phyloP scores from a whole-genome alignment of 2,329 filamentous ascomycete species.

The Penicillium glabrum region DNA sequence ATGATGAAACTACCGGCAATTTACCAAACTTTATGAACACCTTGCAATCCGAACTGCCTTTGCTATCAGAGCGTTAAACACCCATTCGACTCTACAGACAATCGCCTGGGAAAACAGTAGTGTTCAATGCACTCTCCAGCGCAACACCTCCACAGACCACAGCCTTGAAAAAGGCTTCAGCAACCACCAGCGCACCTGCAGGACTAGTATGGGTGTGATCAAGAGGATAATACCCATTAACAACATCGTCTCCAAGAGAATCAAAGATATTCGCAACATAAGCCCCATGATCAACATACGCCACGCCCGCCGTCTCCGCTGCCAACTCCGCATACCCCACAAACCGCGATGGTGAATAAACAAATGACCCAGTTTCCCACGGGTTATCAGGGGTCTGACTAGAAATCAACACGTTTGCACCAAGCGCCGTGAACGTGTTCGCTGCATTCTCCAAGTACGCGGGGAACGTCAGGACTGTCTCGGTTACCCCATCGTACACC shows the following conservation, averaged over 20 bases:
- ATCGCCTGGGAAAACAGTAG: constrained; percentile 26
- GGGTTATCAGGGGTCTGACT: constrained; percentile 63
- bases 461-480: constrained; percentile 62
- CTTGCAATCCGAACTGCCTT: neutral
- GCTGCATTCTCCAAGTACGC: constrained; percentile 61
- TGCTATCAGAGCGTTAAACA: neutral
- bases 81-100: constrained; percentile 22
- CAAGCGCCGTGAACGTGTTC: constrained; percentile 54
- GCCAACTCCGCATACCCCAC: constrained; percentile 56
- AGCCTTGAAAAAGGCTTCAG: constrained; percentile 60
- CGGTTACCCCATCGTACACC: constrained; percentile 51
- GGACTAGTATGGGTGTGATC: constrained; percentile 65
- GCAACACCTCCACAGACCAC: constrained; percentile 50
- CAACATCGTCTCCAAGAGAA: constrained; percentile 49
- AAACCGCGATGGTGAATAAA: constrained; percentile 53
- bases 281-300: constrained; percentile 61
- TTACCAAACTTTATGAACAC: neutral
- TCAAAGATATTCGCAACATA: constrained; percentile 58
- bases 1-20: neutral
- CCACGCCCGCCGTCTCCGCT: constrained; percentile 46
- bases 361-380: constrained; percentile 58
- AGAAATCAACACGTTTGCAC: constrained; percentile 61
- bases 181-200: constrained; percentile 56
- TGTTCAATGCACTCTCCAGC: constrained; percentile 39
- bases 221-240: constrained; percentile 56